These are phyloP conservation scores for Hypseocharis bilobata DNA, from an alignment of 441 rosid species.

Conservation along the genomic window DNA sequence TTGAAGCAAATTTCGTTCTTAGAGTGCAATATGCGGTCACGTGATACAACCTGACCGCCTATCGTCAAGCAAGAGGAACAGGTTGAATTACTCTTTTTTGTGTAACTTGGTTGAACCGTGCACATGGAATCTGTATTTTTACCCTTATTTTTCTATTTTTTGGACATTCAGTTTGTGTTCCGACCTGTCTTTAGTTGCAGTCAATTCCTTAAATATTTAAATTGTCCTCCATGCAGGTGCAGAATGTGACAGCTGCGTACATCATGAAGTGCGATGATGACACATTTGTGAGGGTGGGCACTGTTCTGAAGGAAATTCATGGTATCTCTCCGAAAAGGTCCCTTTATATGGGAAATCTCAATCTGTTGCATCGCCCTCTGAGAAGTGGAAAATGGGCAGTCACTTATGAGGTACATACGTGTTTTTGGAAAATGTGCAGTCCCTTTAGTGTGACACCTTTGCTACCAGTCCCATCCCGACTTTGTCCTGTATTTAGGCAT, in stretches of 20 bases:
- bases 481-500: neutral
- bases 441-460: neutral
- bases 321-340: slow-evolving; percentile 45
- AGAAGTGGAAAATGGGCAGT: slow-evolving; percentile 93
- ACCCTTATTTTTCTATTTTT: neutral
- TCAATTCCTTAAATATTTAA: slow-evolving; percentile 15
- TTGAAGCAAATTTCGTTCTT: too few relatives aligned
- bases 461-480: neutral
- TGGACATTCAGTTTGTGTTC: neutral
- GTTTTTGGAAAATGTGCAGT: neutral
- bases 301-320: slow-evolving; percentile 66
- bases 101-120: too few relatives aligned
- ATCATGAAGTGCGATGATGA: slow-evolving; percentile 96
- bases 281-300: slow-evolving; percentile 70
- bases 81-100: too few relatives aligned
- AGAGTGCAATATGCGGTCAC: too few relatives aligned
- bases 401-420: slow-evolving; percentile 63
- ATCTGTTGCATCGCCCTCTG: slow-evolving; percentile 87
- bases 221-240: slow-evolving; percentile 44
- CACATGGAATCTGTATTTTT: neutral
- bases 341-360: slow-evolving; percentile 91
- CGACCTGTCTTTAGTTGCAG: slow-evolving; percentile 5
- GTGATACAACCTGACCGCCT: too few relatives aligned
- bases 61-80: neutral
- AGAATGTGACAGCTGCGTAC: slow-evolving; percentile 69